phyloP scores from a whole-genome alignment of 1,139 yeast genomes.

The Candida buenavistaensis region DNA sequence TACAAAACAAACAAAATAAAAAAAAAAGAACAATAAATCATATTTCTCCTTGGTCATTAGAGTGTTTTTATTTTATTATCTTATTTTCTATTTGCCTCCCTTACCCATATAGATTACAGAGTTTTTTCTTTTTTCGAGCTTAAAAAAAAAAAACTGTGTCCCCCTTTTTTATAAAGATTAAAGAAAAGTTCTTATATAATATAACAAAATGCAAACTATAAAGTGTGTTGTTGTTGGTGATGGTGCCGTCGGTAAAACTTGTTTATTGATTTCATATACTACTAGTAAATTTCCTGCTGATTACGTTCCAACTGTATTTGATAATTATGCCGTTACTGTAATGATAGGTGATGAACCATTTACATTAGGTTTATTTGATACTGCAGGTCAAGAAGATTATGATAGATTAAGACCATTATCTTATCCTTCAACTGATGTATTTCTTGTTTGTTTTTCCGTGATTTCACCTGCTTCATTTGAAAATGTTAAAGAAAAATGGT shows the following conservation, averaged over 20 bases:
- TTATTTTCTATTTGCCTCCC: too few species aligned
- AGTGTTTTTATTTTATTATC: too few species aligned
- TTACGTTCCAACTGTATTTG: constrained; percentile 92
- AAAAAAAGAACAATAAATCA: too few species aligned
- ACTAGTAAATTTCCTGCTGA: constrained; percentile 94
- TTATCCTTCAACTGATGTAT: constrained; percentile 90
- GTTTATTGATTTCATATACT: constrained; percentile 84
- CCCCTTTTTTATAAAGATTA: too few species aligned
- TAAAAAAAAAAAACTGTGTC: neutral
- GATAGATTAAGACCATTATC: constrained; percentile 88
- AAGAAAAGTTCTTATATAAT: too few species aligned
- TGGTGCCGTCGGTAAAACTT: constrained; percentile 96
- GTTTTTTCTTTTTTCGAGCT: neutral
- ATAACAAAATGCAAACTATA: constrained; percentile 74
- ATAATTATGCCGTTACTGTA: constrained; percentile 85
- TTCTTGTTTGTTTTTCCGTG: constrained; percentile 83
- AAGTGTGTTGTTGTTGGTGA: constrained; percentile 97
- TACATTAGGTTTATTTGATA: constrained; percentile 90
- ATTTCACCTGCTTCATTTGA: constrained; percentile 80
- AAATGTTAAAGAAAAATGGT: constrained; percentile 76
- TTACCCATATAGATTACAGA: too few species aligned
- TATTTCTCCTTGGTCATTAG: too few species aligned
- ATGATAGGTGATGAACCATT: constrained; percentile 81
- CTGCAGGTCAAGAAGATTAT: constrained; percentile 97
- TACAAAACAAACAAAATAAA: too few species aligned